phyloP scores from a whole-genome alignment of 306 rosid genomes.

The Crotalaria pallida region DNA sequence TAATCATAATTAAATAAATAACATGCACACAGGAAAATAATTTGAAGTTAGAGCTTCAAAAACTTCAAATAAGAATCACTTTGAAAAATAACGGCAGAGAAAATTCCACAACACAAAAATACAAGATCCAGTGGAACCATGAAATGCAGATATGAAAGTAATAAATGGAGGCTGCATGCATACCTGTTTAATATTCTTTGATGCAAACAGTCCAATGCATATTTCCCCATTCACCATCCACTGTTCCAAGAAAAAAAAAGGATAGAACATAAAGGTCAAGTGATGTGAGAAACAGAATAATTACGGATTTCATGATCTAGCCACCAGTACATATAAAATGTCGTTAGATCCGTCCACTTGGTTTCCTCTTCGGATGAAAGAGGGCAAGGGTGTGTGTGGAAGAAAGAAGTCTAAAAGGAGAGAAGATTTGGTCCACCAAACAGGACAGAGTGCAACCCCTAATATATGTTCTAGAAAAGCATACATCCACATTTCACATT shows the following conservation, averaged over 20 bases:
- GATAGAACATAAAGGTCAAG: conserved; percentile 20
- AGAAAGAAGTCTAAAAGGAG: too few species aligned
- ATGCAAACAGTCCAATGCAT: conserved; percentile 93
- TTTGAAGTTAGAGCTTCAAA: not conserved
- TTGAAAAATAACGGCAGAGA: not conserved
- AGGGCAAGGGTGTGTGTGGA: too few species aligned
- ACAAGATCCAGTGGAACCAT: conserved; percentile 2
- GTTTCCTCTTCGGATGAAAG: too few species aligned
- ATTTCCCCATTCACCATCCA: conserved; percentile 99
- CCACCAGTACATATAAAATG: not conserved
- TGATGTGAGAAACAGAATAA: conserved; percentile 18
- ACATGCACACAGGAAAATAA: not conserved
- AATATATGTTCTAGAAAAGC: conserved; percentile 11
- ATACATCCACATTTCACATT: not conserved
- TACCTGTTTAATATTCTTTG: conserved; percentile 92
- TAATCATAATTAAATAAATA: conserved; percentile 5
- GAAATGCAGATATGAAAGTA: conserved; percentile 16
- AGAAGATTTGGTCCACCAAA: too few species aligned
- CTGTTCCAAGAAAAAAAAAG: conserved; percentile 45
- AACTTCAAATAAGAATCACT: conserved; percentile 6
- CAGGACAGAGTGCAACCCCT: too few species aligned
- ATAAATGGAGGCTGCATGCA: conserved; percentile 5
- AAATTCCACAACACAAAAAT: conserved; percentile 6
- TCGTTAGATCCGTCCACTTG: too few species aligned
- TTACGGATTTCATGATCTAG: conserved; percentile 1